phyloP scores from a whole-genome alignment of 805 yeast genomes.

The Priceomyces fermenticarens region DNA sequence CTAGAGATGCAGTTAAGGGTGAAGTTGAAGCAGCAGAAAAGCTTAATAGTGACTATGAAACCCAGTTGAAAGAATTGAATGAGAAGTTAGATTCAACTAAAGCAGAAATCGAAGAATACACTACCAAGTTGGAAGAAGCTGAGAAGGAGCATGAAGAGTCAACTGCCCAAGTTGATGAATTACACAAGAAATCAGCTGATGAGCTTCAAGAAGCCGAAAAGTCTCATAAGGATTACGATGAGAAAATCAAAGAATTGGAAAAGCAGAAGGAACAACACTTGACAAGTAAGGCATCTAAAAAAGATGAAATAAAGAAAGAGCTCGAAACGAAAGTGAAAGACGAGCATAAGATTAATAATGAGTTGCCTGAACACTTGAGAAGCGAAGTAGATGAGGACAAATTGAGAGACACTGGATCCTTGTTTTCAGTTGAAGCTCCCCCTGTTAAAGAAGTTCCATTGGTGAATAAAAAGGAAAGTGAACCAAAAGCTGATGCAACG shows the following conservation, averaged over 20 bases:
- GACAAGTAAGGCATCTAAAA: conserved; percentile 34
- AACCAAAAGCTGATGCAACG: conserved; percentile 5
- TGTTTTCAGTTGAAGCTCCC: conserved; percentile 32
- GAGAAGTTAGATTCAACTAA: conserved; percentile 43
- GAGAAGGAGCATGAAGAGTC: conserved; percentile 38
- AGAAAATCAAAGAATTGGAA: conserved; percentile 41
- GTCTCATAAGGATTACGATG: conserved; percentile 34
- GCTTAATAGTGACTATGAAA: conserved; percentile 43
- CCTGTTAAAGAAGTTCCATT: conserved; percentile 13
- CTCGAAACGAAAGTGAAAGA: conserved; percentile 40
- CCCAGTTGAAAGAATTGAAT: conserved; percentile 42
- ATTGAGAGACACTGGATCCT: conserved; percentile 36
- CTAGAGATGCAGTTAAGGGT: conserved; percentile 44
- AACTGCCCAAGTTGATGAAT: conserved; percentile 35
- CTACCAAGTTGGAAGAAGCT: conserved; percentile 29
- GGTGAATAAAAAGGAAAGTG: conserved; percentile 8
- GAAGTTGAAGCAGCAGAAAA: conserved; percentile 44
- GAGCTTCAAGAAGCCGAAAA: conserved; percentile 25
- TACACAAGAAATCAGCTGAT: conserved; percentile 21
- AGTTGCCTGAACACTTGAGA: conserved; percentile 53
- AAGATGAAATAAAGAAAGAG: conserved; percentile 27
- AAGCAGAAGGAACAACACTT: conserved; percentile 34
- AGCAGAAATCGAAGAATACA: conserved; percentile 30
- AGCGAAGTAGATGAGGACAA: conserved; percentile 31
- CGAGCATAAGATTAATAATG: conserved; percentile 46